Base-by-base conservation (phyloP, 495 filamentous ascomycete species). In the Penicillium malachiteum region DNA sequence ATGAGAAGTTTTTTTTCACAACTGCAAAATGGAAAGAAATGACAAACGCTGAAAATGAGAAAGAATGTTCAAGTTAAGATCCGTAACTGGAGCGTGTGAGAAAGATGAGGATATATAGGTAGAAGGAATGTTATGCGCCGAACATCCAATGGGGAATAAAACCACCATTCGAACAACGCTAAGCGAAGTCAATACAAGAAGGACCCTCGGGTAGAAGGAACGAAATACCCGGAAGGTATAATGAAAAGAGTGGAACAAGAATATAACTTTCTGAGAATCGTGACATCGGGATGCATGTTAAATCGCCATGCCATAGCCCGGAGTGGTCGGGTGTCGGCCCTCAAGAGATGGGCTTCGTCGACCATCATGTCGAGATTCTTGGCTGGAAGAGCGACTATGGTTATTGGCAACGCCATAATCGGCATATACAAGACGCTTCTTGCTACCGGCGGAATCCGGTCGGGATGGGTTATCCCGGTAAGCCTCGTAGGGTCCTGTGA, bases 291-390 rank as follows among this genome's bases (percentile, higher is more conserved):
- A 26, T 13, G 43, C 48, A 41, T 21, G 34, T 14, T 54, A 76
- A 54, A 72, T 71, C 17, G 71, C 73, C 56, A 73, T 69, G 34
- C 73, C 73, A 54, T 70, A 76, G 18, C 67, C 71, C 18, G 77
- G 70, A 6, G 59, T 71, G 13, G 74, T 76, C 8, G 76, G 69
- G 43, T 74, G 61, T 17, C 67, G 69, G 21, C 66, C 67, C 30
- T 72, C 71, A 16, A 70, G 63, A 30, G 73, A 72, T 33, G 59
- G 62, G 59, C 68, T 66, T 18, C 54, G 52, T 11, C 54, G 52
- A 38, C 50, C 51, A 48, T 60, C 67, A 34, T 63, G 63, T 7
- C 59, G 60, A 55, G 70, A 74, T 39, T 71, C 66, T 30, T 66
- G 68, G 51, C 76, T 79, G 35, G 54, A n/a, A 42, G 59, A 75